phyloP scores from a whole-genome alignment of 139 green algal genomes.

The Chara braunii region DNA sequence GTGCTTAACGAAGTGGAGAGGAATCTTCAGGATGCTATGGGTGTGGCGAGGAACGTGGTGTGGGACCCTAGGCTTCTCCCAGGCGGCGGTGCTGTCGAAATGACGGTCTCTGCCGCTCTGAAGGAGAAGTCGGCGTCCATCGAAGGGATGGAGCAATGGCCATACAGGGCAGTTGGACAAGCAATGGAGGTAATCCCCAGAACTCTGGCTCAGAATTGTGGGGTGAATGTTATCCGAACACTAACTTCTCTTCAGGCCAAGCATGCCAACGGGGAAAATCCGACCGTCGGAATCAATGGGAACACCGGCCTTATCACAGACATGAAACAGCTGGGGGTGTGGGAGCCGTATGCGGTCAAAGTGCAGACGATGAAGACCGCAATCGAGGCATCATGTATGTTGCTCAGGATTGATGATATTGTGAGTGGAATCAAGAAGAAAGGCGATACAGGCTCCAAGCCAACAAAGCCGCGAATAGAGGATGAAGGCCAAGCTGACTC shows the following conservation, averaged over 20 bases:
- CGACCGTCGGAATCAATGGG: slow-evolving; percentile 82
- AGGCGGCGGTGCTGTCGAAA: slow-evolving; percentile 90
- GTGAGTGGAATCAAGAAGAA: slow-evolving; percentile 84
- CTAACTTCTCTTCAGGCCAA: slow-evolving; percentile 92
- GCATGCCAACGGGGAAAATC: slow-evolving; percentile 40
- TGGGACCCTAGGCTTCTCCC: slow-evolving; percentile 85
- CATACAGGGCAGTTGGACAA: slow-evolving; percentile 49
- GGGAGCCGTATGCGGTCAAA: slow-evolving; percentile 92
- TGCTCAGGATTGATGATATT: slow-evolving; percentile 98
- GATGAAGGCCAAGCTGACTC: slow-evolving; percentile 48
- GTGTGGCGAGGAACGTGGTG: slow-evolving; percentile 91
- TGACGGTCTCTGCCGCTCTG: slow-evolving; percentile 73
- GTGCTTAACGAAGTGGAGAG: slow-evolving; percentile 86
- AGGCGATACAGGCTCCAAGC: slow-evolving; percentile 39
- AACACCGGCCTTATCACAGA: slow-evolving; percentile 75
- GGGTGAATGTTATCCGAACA: slow-evolving; percentile 95
- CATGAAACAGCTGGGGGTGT: slow-evolving; percentile 92
- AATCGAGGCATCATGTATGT: slow-evolving; percentile 80
- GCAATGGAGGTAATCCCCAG: slow-evolving; percentile 95
- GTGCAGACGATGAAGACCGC: slow-evolving; percentile 95
- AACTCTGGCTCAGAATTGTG: slow-evolving; percentile 95
- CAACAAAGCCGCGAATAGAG: slow-evolving; percentile 39
- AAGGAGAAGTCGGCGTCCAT: slow-evolving; percentile 50
- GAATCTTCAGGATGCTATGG: slow-evolving; percentile 91
- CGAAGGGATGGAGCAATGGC: slow-evolving; percentile 53